Evolutionary conservation across 2,329 filamentous ascomycete species (phyloP).

Genomic region (Neofusicoccum umdonicola): DNA sequence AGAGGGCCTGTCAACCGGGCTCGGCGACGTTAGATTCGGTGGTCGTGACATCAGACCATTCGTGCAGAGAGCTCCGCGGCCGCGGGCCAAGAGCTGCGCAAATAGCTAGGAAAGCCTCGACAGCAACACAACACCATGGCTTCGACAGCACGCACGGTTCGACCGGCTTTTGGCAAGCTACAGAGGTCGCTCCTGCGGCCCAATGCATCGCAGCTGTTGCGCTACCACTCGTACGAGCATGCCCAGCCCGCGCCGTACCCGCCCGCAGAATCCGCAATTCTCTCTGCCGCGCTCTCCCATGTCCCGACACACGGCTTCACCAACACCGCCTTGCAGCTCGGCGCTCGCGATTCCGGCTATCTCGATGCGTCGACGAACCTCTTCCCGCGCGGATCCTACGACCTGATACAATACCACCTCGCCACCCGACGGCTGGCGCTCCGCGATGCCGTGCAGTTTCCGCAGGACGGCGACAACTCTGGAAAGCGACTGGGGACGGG

Average conservation of each 20-base stretch:
- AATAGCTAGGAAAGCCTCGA: not conserved
- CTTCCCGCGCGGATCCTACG: slow-evolving; percentile 75
- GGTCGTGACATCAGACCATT: slow-evolving; percentile 5
- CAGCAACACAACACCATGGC: slow-evolving; percentile 28
- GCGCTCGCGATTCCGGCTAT: slow-evolving; percentile 81
- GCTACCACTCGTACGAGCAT: slow-evolving; percentile 39
- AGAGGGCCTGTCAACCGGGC: not conserved
- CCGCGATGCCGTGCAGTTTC: slow-evolving; percentile 47
- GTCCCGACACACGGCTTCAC: slow-evolving; percentile 84
- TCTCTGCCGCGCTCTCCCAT: slow-evolving; percentile 75
- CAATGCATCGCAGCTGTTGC: slow-evolving; percentile 8
- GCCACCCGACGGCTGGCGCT: slow-evolving; percentile 64
- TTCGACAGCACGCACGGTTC: slow-evolving; percentile 26
- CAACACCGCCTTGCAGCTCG: slow-evolving; percentile 66
- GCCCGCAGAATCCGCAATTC: slow-evolving; percentile 69
- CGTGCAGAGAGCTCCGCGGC: not conserved
- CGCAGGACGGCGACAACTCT: slow-evolving; percentile 28
- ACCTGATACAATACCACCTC: slow-evolving; percentile 77
- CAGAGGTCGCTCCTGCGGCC: slow-evolving; percentile 26
- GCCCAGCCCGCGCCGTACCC: slow-evolving; percentile 59
- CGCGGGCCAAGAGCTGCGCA: not conserved
- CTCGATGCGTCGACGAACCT: slow-evolving; percentile 82
- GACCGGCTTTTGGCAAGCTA: slow-evolving; percentile 25
- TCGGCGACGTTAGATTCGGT: not conserved
- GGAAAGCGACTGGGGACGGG: slow-evolving; percentile 49